These are phyloP conservation scores for Coix lacrymajobi DNA, from an alignment of 176 grass and related monocot species.

Conservation along the genomic window DNA sequence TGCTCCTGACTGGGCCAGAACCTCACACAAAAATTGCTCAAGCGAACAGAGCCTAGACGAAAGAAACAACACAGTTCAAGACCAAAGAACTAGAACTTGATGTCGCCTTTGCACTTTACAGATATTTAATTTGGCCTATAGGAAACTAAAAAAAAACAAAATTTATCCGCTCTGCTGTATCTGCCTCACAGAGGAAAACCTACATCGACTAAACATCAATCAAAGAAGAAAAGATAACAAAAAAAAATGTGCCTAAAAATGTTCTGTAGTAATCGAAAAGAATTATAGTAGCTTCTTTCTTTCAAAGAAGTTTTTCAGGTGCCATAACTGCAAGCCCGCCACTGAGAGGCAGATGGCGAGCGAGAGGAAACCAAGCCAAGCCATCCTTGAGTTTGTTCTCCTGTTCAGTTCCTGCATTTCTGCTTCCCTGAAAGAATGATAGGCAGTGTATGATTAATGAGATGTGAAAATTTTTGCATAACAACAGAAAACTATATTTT, in stretches of 20 bases:
- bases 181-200: background rate
- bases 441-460: background rate
- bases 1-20: background rate
- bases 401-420: conserved; percentile 91
- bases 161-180: conserved; percentile 6
- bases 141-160: background rate
- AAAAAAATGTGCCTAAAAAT: background rate
- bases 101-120: background rate
- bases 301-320: conserved; percentile 83
- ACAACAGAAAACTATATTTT: background rate
- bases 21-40: background rate
- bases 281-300: conserved; percentile 68
- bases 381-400: conserved; percentile 63
- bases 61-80: background rate
- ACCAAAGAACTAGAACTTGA: background rate
- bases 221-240: background rate
- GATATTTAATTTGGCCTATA: background rate
- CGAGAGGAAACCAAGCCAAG: conserved; percentile 72
- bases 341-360: conserved; percentile 64
- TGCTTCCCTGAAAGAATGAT: conserved; percentile 52
- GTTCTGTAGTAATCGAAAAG: background rate
- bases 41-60: background rate
- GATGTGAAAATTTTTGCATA: background rate
- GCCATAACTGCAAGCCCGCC: conserved; percentile 66
- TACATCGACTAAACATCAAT: background rate